Evolutionary conservation across 495 filamentous ascomycete genomes (phyloP).

Genomic region (Cercophora sp.): DNA sequence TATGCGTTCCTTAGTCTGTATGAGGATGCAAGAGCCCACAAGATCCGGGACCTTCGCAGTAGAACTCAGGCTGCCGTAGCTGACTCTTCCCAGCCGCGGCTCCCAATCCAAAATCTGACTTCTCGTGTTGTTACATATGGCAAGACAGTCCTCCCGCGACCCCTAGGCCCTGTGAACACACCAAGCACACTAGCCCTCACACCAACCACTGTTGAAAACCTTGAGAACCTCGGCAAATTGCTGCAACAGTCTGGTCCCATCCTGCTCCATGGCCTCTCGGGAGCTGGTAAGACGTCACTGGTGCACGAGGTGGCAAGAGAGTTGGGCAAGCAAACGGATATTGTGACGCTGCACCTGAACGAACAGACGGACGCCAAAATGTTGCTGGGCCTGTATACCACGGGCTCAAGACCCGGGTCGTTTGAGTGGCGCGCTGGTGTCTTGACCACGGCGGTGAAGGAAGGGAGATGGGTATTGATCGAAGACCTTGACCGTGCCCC

Average conservation of each 20-base stretch:
- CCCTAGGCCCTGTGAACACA: constrained; percentile 46
- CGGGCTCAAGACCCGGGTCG: constrained; percentile 74
- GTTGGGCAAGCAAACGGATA: constrained; percentile 65
- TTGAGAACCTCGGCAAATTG: constrained; percentile 60
- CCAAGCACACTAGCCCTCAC: constrained; percentile 65
- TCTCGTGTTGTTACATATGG: constrained; percentile 46
- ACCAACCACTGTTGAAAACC: constrained; percentile 63
- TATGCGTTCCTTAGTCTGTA: constrained; percentile 81
- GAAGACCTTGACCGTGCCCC: constrained; percentile 95
- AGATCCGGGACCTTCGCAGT: constrained; percentile 37
- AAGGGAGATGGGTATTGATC: constrained; percentile 93
- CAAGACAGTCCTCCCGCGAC: constrained; percentile 63
- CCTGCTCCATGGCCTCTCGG: constrained; percentile 76
- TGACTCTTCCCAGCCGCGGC: constrained; percentile 19
- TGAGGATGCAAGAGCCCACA: constrained; percentile 57
- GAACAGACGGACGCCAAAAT: constrained; percentile 97
- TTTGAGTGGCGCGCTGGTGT: constrained; percentile 94
- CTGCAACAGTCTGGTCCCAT: constrained; percentile 65
- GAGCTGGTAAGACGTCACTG: constrained; percentile 84
- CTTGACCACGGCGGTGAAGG: constrained; percentile 84
- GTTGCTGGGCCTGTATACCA: constrained; percentile 88
- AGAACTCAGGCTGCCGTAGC: constrained; percentile 28
- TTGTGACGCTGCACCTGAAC: constrained; percentile 92
- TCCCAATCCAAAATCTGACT: constrained; percentile 35
- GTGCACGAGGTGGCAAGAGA: constrained; percentile 77